Percentiles rank a stretch among this genome's conserved stretches.
Evolutionary conservation across 2,329 filamentous ascomycete species (phyloP).

Genomic region (Colletotrichum higginsianum): DNA sequence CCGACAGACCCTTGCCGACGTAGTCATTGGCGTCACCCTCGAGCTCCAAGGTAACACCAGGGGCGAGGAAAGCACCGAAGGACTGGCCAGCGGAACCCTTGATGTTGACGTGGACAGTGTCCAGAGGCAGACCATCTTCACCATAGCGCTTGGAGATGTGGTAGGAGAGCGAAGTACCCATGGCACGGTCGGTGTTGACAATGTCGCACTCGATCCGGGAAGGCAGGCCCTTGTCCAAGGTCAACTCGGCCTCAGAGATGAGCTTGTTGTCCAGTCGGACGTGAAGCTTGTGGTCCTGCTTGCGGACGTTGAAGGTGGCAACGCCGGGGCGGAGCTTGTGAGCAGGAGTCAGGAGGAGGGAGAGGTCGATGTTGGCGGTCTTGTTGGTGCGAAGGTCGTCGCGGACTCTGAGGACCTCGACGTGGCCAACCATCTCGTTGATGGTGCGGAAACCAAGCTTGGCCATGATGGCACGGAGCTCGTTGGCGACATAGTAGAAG

Average conservation of each 20-base stretch:
- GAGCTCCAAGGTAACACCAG: conserved; percentile 93
- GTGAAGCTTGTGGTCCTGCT: conserved; percentile 96
- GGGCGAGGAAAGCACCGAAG: conserved; percentile 93
- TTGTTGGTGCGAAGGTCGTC: conserved; percentile 91
- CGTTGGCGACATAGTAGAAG: conserved; percentile 98
- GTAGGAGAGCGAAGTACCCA: conserved; percentile 95
- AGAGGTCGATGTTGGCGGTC: conserved; percentile 93
- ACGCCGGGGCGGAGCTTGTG: conserved; percentile 95
- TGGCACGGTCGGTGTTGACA: conserved; percentile 94
- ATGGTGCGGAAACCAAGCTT: conserved; percentile 94
- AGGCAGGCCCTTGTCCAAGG: conserved; percentile 93
- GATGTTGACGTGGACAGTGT: conserved; percentile 96
- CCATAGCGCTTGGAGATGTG: conserved; percentile 95
- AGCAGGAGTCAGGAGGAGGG: conserved; percentile 93
- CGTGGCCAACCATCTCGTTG: conserved; percentile 97
- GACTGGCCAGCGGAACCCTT: conserved; percentile 97
- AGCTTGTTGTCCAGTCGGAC: conserved; percentile 96
- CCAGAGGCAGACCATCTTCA: conserved; percentile 88
- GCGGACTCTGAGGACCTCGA: conserved; percentile 86
- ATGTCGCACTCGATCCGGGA: conserved; percentile 96
- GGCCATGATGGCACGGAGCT: conserved; percentile 97
- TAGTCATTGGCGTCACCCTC: conserved; percentile 98
- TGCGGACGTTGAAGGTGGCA: conserved; percentile 96
- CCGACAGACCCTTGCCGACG: conserved; percentile 94
- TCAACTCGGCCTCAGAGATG: conserved; percentile 94